phyloP scores from a whole-genome alignment of 768 basidiomycete species.

The Agaricus blazei region DNA sequence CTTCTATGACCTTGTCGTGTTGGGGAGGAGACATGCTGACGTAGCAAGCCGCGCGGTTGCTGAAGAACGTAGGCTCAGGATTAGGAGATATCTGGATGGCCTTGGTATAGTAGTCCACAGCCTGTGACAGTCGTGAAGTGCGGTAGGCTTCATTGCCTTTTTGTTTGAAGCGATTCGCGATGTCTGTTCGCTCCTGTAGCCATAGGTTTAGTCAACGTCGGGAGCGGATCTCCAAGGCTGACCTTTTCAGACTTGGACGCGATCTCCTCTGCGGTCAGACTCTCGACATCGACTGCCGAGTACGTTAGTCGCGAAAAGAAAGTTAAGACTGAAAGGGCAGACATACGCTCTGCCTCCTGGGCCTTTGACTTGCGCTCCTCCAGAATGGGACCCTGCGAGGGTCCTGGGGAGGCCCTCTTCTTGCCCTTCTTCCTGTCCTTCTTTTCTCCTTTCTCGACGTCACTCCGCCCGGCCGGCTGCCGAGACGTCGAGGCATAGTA shows the following conservation, averaged over 20 bases:
- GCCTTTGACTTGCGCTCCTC: conserved; percentile 59
- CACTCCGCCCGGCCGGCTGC: conserved; percentile 23
- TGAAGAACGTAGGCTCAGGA: conserved; percentile 90
- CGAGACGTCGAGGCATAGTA: conserved; percentile 67
- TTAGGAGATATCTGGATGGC: conserved; percentile 72
- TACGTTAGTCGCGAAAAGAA: conserved; percentile 1
- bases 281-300: conserved; percentile 30
- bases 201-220: background rate
- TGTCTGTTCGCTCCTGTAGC: conserved; percentile 55
- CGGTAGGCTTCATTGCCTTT: conserved; percentile 72
- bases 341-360: conserved; percentile 27
- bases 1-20: conserved; percentile 74
- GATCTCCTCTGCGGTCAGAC: conserved; percentile 51
- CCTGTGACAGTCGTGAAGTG: conserved; percentile 50
- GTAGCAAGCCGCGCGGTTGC: conserved; percentile 96
- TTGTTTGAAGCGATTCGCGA: conserved; percentile 61
- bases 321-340: background rate
- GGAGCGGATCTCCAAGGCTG: conserved; percentile 9
- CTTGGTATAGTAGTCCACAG: conserved; percentile 64
- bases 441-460: conserved; percentile 38
- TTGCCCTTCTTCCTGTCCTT: conserved; percentile 43
- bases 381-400: conserved; percentile 68
- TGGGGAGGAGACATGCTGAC: conserved; percentile 87
- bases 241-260: conserved; percentile 56
- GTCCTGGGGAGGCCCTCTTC: conserved; percentile 51